These are phyloP conservation scores for Wickerhamiella occidentalis DNA, from an alignment of 805 yeast genomes.

Conservation along the genomic window DNA sequence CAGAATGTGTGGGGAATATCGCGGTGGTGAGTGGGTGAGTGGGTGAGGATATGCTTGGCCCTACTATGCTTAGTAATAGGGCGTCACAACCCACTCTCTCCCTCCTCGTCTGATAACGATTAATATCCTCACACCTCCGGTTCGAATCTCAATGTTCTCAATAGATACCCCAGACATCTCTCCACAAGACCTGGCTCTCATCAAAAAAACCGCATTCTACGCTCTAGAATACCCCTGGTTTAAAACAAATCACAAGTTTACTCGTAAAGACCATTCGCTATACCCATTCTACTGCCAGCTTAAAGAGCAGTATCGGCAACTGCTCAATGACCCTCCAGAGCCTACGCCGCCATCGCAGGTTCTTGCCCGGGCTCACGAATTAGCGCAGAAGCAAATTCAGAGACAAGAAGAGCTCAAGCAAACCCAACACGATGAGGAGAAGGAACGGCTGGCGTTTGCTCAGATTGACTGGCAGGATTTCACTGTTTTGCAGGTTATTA, in stretches of 20 bases:
- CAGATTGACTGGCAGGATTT: conserved; percentile 85
- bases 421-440: conserved; percentile 27
- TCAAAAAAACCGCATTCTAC: conserved; percentile 61
- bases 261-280: conserved; percentile 48
- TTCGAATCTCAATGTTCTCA: conserved; percentile 15
- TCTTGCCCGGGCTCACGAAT: conserved; percentile 13
- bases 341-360: conserved; percentile 6
- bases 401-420: conserved; percentile 5
- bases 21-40: conserved; percentile 11
- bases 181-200: conserved; percentile 49
- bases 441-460: conserved; percentile 44
- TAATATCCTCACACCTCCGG: too few relatives aligned
- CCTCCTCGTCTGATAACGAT: too few relatives aligned
- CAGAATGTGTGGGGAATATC: not conserved
- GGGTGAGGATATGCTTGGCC: not conserved
- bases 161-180: conserved; percentile 34
- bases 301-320: conserved; percentile 41
- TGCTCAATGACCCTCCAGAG: not conserved
- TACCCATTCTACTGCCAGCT: conserved; percentile 39
- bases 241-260: conserved; percentile 40
- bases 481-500: conserved; percentile 53
- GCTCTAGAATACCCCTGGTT: conserved; percentile 47
- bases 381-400: conserved; percentile 2
- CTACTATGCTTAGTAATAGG: conserved; percentile 2
- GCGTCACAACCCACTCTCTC: too few relatives aligned